phyloP scores from a whole-genome alignment of 2,329 filamentous ascomycete species.

The Hypoxylon sp. region DNA sequence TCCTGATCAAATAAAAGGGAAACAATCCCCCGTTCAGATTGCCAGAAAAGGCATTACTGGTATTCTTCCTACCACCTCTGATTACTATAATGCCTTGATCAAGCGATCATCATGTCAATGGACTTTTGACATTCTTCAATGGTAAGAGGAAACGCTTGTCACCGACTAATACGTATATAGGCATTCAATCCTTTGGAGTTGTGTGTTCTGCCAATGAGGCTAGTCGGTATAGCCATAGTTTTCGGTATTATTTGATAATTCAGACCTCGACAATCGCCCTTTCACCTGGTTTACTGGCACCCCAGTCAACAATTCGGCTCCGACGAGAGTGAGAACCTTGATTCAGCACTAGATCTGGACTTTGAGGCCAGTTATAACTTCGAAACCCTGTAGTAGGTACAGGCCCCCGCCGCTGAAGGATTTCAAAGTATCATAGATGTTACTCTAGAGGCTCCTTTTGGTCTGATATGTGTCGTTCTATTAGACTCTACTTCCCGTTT shows the following conservation, averaged over 20 bases:
- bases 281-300: neutral
- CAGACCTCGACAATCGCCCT: neutral
- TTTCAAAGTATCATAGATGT: constrained; percentile 9
- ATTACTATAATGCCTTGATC: constrained; percentile 4
- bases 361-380: constrained; percentile 5
- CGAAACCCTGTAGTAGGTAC: neutral
- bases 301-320: constrained; percentile 12
- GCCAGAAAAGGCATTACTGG: neutral
- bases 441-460: constrained; percentile 3
- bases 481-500: constrained; percentile 6
- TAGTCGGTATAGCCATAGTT: neutral
- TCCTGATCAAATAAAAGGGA: constrained; percentile 15
- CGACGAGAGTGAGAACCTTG: constrained; percentile 4
- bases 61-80: neutral
- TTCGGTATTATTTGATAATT: neutral
- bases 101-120: neutral
- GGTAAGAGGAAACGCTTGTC: neutral
- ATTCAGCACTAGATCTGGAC: constrained; percentile 1
- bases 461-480: neutral
- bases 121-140: neutral
- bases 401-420: constrained; percentile 15
- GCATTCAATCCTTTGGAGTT: neutral
- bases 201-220: neutral
- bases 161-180: neutral
- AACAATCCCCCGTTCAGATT: neutral